These are phyloP conservation scores for Capsicum rhomboideum DNA, from an alignment of 257 asterid genomes.

Conservation along the genomic window DNA sequence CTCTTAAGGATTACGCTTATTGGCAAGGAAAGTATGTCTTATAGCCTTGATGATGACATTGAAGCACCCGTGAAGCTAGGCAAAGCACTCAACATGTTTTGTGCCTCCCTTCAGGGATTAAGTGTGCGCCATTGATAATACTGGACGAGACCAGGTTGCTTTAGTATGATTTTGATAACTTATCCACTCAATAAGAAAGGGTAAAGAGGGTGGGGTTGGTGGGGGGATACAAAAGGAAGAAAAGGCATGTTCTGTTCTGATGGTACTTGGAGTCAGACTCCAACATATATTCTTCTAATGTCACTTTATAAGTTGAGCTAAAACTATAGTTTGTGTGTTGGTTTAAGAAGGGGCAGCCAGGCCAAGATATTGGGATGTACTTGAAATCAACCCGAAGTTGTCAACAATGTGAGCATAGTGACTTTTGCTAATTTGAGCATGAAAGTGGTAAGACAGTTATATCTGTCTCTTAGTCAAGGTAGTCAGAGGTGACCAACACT, in stretches of 20 bases:
- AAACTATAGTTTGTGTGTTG: not conserved
- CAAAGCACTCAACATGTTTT: not conserved
- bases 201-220: not conserved
- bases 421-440: not conserved
- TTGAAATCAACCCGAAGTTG: not conserved
- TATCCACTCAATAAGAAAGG: not conserved
- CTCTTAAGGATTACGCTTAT: not conserved
- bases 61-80: not conserved
- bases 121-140: not conserved
- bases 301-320: not conserved
- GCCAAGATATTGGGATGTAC: not conserved
- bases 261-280: not conserved
- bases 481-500: not conserved
- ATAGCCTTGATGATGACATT: not conserved
- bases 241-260: not conserved
- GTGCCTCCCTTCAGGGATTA: not conserved
- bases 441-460: not conserved
- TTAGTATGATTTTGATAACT: not conserved
- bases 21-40: not conserved
- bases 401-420: not conserved
- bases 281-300: not conserved
- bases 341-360: not conserved
- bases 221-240: no score
- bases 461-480: not conserved
- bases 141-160: not conserved